phyloP scores from a whole-genome alignment of 805 yeast genomes.

The Saccharomycopsis guyanensis region DNA sequence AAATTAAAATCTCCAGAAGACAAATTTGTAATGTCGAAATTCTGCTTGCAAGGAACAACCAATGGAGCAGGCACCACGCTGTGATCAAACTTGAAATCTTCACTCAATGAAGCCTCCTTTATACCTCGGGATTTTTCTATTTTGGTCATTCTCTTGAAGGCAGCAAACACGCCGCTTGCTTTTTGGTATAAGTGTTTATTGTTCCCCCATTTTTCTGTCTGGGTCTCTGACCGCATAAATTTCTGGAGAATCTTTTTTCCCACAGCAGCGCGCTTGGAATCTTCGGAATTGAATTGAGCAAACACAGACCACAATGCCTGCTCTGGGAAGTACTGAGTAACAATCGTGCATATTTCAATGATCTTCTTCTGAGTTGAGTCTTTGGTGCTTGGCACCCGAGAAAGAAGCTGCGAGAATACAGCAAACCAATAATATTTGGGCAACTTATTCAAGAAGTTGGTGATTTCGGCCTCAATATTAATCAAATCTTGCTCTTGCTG shows the following conservation, averaged over 20 bases:
- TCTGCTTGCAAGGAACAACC: constrained; percentile 68
- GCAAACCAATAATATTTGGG: constrained; percentile 67
- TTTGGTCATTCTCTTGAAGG: constrained; percentile 25
- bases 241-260: constrained; percentile 13
- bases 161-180: constrained; percentile 26
- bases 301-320: constrained; percentile 82
- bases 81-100: constrained; percentile 38
- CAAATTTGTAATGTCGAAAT: constrained; percentile 63
- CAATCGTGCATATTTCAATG: constrained; percentile 45
- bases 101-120: constrained; percentile 26
- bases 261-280: constrained; percentile 33
- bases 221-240: constrained; percentile 13
- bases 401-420: constrained; percentile 77
- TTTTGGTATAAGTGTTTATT: constrained; percentile 22
- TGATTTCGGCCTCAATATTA: constrained; percentile 41
- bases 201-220: constrained; percentile 12
- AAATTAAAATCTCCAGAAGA: constrained; percentile 34
- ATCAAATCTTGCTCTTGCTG: constrained; percentile 15
- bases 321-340: constrained; percentile 63
- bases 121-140: constrained; percentile 20
- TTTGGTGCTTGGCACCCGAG: constrained; percentile 65
- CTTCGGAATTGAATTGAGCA: constrained; percentile 58
- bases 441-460: constrained; percentile 35
- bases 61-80: constrained; percentile 39
- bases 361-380: constrained; percentile 48